phyloP scores from a whole-genome alignment of 176 grass and related monocot species.

The Avena sativa region DNA sequence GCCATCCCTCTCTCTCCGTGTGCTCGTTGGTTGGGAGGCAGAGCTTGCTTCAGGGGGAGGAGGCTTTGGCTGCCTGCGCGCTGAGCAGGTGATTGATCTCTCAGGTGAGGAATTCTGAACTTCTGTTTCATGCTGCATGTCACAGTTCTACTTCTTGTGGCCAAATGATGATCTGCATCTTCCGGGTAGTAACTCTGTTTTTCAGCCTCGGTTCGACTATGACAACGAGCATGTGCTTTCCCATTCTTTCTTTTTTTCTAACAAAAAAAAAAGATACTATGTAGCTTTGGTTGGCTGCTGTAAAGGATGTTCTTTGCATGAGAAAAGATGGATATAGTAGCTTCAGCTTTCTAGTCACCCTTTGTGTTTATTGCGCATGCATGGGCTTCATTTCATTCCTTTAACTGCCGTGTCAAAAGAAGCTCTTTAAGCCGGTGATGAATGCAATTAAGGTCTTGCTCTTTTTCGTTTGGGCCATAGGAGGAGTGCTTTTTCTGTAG shows the following conservation, averaged over 20 bases:
- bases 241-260: not conserved
- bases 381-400: conserved; percentile 17
- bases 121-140: not conserved
- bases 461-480: conserved; percentile 36
- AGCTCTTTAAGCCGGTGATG: conserved; percentile 51
- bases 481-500: conserved; percentile 32
- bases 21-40: conserved; percentile 40
- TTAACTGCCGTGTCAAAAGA: conserved; percentile 42
- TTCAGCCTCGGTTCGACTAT: not conserved
- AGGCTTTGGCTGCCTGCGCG: conserved; percentile 26
- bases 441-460: conserved; percentile 48
- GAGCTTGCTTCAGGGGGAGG: conserved; percentile 23
- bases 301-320: conserved; percentile 42
- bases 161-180: conserved; percentile 7
- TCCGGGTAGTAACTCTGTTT: not conserved
- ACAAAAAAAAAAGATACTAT: too few species aligned
- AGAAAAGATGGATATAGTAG: not conserved
- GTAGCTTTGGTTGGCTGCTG: not conserved
- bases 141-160: conserved; percentile 11
- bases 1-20: not conserved
- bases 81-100: conserved; percentile 26
- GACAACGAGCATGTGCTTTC: not conserved
- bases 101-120: conserved; percentile 49
- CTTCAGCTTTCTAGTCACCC: not conserved
- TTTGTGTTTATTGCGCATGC: conserved; percentile 22